Base-by-base conservation (phyloP, 73 alveolate species). In the Uronychia setigera region DNA sequence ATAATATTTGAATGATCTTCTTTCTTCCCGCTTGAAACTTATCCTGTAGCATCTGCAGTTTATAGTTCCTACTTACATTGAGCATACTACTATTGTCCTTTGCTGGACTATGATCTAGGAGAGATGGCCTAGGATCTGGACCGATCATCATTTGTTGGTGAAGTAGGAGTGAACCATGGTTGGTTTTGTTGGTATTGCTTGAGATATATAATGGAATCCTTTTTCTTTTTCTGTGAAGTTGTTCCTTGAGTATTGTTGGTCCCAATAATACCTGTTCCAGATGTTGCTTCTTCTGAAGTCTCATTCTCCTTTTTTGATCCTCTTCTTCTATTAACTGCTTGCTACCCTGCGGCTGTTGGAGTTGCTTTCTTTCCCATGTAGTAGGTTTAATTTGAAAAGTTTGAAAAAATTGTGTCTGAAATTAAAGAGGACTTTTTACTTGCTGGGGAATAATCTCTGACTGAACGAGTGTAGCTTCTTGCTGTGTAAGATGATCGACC, bases 181-280 rank as follows among this genome's bases (percentile, higher is more conserved):
- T 46, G 67, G 67, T 46, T 46, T 46, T 46, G 67, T 19, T 46
- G 67, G 67, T 46, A 46, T 46, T 46, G 67, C 67, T 46, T 46
- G n/a, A 46, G 19, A 19, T 46, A 46, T 5, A 46, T 46, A 46
- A 46, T 46, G 5, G 67, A 46, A 19, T 46, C 67, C 67, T 46
- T 46, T 19, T 46, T 46, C 67, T 46, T 46, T 19, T 46, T 46
- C n/a, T n/a, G n/a, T n/a, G n/a, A n/a, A n/a, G n/a, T n/a, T n/a
- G n/a, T n/a, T n/a, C n/a, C n/a, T n/a, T n/a, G n/a, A n/a, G n/a
- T n/a, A n/a, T n/a, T n/a, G n/a, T n/a, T n/a, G n/a, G n/a, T n/a
- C n/a, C n/a, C n/a, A n/a, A n/a, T n/a, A n/a, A n/a, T n/a, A 19
- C 5, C 67, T 19, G n/a, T 19, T 46, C 67, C 67, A 46, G 67